Evolutionary conservation across 441 rosid species (phyloP), one percentile per base, ranked within the genome.

Genomic region (Croton laevigatus): DNA sequence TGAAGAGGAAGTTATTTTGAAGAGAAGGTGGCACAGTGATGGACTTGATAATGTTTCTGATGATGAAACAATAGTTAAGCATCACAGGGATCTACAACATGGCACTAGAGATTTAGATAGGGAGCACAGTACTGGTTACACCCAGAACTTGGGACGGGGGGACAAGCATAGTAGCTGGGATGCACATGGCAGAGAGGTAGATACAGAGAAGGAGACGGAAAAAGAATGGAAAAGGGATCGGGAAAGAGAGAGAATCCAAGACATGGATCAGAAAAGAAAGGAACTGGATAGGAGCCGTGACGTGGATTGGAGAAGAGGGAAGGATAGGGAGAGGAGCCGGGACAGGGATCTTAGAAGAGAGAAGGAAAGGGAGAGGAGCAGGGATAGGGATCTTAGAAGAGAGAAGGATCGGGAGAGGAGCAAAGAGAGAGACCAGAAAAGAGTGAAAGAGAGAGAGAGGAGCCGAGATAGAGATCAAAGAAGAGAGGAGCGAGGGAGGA

Each of bases 251-350:
- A 80, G 76, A 80, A 84, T 82, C 70, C 74, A 70, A 51, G 81
- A 75, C 37, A 61, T 61, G 61, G 76, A 75, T 57, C 63, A 16
- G 10, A 79, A 66, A 22, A 72, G 73, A 67, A 68, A 69, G 27
- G 88, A 81, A 44, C 76, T 75, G 55, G 88, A 81, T 65, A 77
- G 84, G 79, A 79, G 83, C 79, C 75, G 85, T 80, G 87, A 85
- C 66, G 73, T 79, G 40, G 88, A 80, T 67, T 73, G 73, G 12
- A 55, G 73, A 65, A 68, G 74, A 42, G 77, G 65, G 52, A 79
- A 69, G 51, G 77, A 69, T 63, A 23, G 32, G 19, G 73, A 65
- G 34, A 69, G 71, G 58, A 78, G 79, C 75, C 73, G 81, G 77
- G 77, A 73, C 69, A 74, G 76, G 71, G 70, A 65, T 74, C 32